Conservation (phyloP, 1,284 basidiomycete species). For the Tilletia walkeri region DNA sequence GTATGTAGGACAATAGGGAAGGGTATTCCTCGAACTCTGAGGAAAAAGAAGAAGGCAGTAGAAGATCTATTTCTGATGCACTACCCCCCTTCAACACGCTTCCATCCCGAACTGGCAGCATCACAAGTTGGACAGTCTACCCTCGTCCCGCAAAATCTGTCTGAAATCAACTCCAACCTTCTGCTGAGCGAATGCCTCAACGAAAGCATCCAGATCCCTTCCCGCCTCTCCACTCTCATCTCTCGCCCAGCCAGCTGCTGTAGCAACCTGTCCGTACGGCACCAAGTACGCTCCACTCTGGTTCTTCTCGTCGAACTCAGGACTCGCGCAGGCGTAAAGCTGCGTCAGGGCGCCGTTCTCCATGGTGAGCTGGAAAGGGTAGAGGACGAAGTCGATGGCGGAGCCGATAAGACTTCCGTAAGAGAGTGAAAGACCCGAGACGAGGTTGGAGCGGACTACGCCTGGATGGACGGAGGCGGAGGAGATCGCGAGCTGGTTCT, state of each 20-base stretch:
- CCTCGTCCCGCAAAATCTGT: conserved; percentile 21
- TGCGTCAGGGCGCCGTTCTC: conserved; percentile 50
- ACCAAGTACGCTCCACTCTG: conserved; percentile 46
- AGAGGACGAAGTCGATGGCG: conserved; percentile 20
- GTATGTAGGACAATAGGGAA: no score
- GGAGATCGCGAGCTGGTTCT: conserved; percentile 28
- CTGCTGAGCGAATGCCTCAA: conserved; percentile 31
- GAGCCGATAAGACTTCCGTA: conserved; percentile 30
- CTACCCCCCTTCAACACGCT: background rate
- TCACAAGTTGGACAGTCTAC: conserved; percentile 4
- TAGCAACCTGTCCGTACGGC: conserved; percentile 42
- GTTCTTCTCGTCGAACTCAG: conserved; percentile 42
- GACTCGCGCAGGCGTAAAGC: conserved; percentile 49
- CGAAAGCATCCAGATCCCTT: conserved; percentile 32
- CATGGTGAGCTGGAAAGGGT: conserved; percentile 32
- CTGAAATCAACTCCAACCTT: conserved; percentile 31
- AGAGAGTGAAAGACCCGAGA: conserved; percentile 26
- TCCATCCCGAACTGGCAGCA: background rate
- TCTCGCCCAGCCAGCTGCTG: conserved; percentile 29
- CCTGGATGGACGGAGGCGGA: conserved; percentile 37
- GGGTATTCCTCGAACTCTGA: no score
- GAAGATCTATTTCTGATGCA: background rate
- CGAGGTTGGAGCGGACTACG: conserved; percentile 28
- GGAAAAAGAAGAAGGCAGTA: background rate
- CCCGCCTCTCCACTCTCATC: conserved; percentile 33